Conservation (phyloP, 139 green algal genomes). For the Chlamydomonas sp. region DNA sequence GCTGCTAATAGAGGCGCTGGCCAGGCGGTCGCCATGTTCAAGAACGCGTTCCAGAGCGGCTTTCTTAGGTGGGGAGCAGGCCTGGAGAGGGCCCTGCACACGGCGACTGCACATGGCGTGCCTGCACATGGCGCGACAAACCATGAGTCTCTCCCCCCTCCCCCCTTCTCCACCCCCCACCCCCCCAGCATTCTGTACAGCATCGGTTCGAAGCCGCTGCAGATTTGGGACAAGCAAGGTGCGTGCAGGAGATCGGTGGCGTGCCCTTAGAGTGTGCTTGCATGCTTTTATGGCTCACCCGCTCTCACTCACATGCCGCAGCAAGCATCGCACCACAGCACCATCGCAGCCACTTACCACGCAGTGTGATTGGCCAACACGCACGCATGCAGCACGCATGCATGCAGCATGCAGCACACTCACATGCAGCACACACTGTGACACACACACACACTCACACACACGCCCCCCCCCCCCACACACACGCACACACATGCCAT, state of each 20-base stretch:
- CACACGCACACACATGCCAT: background rate
- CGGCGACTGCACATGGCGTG: background rate
- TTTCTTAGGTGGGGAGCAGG: slow-evolving; percentile 3
- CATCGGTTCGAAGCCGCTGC: slow-evolving; percentile 15
- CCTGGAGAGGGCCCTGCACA: background rate
- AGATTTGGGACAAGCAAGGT: slow-evolving; percentile 24
- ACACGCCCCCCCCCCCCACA: background rate
- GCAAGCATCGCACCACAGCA: too few relatives aligned
- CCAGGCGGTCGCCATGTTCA: slow-evolving; percentile 4
- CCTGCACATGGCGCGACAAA: too few relatives aligned
- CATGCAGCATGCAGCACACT: too few relatives aligned
- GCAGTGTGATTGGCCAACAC: too few relatives aligned
- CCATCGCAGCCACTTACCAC: too few relatives aligned
- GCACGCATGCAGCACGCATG: too few relatives aligned
- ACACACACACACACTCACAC: background rate
- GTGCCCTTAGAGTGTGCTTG: too few relatives aligned
- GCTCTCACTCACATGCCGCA: background rate
- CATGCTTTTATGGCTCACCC: too few relatives aligned
- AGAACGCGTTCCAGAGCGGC: slow-evolving; percentile 13
- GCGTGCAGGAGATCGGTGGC: background rate
- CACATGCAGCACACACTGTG: background rate
- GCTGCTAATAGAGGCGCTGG: too few relatives aligned
- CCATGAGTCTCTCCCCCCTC: background rate
- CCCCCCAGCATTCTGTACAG: slow-evolving; percentile 11
- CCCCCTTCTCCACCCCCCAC: background rate